These are phyloP conservation scores for Teratosphaeriaceae sp. DNA, from an alignment of 2,329 filamentous ascomycete species.

Conservation along the genomic window DNA sequence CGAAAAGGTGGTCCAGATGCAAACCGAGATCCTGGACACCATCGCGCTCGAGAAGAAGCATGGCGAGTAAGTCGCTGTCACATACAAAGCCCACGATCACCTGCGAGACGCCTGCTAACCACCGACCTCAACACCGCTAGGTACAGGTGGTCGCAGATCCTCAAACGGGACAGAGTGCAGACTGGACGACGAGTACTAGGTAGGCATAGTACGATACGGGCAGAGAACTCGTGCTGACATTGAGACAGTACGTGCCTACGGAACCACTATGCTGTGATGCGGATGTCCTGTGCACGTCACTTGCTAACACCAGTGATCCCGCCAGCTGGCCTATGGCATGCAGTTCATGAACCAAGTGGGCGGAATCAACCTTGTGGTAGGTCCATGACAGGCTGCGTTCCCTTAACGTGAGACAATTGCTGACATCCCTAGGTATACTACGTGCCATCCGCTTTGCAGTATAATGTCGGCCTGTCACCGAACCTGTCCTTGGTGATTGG, in stretches of 20 bases:
- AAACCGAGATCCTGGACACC: conserved; percentile 31
- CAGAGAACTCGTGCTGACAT: too few species aligned
- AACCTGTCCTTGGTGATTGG: conserved; percentile 43
- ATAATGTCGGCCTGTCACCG: conserved; percentile 40
- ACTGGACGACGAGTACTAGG: conserved; percentile 34
- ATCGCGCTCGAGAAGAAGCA: conserved; percentile 31
- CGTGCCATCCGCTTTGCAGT: conserved; percentile 39
- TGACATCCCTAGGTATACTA: conserved; percentile 31
- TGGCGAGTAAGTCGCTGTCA: too few species aligned
- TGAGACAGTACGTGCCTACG: too few species aligned
- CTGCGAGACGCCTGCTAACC: too few species aligned
- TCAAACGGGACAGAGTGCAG: conserved; percentile 35
- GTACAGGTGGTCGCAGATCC: conserved; percentile 34
- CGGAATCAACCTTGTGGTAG: background rate
- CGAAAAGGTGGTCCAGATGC: conserved; percentile 24
- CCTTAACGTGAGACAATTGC: background rate
- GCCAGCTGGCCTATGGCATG: conserved; percentile 33
- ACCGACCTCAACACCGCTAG: too few species aligned
- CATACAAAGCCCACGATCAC: too few species aligned
- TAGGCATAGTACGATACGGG: too few species aligned
- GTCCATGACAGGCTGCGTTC: background rate
- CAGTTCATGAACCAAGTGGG: conserved; percentile 35
- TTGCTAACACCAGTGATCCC: too few species aligned
- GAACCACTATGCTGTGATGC: too few species aligned
- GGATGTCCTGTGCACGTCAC: too few species aligned